Evolutionary conservation across 108 stramenopile genomes (phyloP), one percentile per base, ranked within the genome.

Genomic region (Cyclotella cryptica): DNA sequence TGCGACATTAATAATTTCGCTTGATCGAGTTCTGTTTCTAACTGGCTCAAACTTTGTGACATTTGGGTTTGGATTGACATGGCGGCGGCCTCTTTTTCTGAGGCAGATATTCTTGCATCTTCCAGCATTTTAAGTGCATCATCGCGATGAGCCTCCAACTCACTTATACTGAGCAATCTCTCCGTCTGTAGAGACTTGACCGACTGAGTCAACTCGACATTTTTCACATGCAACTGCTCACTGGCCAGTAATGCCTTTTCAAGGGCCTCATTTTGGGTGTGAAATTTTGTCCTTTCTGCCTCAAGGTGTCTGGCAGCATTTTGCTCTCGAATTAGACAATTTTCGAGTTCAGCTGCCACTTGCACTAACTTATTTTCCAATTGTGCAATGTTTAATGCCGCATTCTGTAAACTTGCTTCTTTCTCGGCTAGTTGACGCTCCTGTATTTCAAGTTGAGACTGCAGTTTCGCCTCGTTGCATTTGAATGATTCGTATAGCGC

Each of bases 321-420:
- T 14, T 61, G 60, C 60, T 61, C 60, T n/a, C 60, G 35, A 30
- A 61, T 61, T 30, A 61, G 30, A 39, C 60, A 10, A 7, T 61
- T 61, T n/a, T 61, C 35, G 12, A 61, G 60, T 21, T 61, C 60
- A 13, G 29, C 60, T n/a, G 60, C 60, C 13, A 61, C 60, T 21
- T 39, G 30, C 30, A 61, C 30, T 61, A 61, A 13, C 60, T 61
- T 61, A 3, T 30, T 35, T 39, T 61, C 60, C 35, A 61, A 61
- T 61, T 35, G 30, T 17, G 30, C 60, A 15, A 5, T 61, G 15
- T 61, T 30, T 1, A 12, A 61, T 13, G 35, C 6, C 1, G 47
- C 47, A n/a, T 49, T 49, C n/a, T 49, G 47, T 3, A 49, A n/a
- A 49, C 47, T 49, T 49, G n/a, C 15, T 3, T 49, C 47, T 49